phyloP scores from a whole-genome alignment of 2,329 filamentous ascomycete species.

The Colletotrichum gigasporum region DNA sequence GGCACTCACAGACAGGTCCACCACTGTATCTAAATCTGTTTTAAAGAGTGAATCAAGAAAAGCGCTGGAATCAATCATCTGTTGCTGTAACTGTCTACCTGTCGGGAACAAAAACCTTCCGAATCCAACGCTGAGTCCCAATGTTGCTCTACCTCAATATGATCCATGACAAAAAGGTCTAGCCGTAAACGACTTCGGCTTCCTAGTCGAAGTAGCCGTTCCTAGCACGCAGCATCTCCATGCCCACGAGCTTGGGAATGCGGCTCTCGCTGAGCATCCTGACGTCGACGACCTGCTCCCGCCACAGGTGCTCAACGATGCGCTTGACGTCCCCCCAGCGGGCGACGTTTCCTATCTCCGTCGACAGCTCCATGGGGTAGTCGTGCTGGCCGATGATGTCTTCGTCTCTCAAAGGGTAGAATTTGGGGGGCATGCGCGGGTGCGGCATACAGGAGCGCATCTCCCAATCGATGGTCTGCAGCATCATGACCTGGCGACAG shows the following conservation, averaged over 20 bases:
- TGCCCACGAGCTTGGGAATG: slow-evolving; percentile 20
- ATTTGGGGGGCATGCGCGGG: slow-evolving; percentile 7
- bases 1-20: no score
- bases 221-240: slow-evolving; percentile 23
- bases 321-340: slow-evolving; percentile 26
- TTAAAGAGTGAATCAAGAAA: no score
- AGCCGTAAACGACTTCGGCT: no score
- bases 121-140: no score
- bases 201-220: slow-evolving; percentile 23
- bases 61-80: no score
- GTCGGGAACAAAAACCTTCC: no score
- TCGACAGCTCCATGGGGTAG: slow-evolving; percentile 15
- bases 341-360: slow-evolving; percentile 12
- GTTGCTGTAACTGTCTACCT: no score
- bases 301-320: slow-evolving; percentile 15
- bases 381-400: slow-evolving; percentile 25
- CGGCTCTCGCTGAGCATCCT: neutral
- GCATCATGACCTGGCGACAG: slow-evolving; percentile 27
- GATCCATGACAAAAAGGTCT: no score
- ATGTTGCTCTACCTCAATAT: no score
- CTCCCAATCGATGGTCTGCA: slow-evolving; percentile 24
- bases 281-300: slow-evolving; percentile 9
- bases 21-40: no score
- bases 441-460: slow-evolving; percentile 12
- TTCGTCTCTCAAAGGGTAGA: slow-evolving; percentile 3